Conservation (phyloP, 2,329 filamentous ascomycete species). For the Pseudogymnoascus sp. region DNA sequence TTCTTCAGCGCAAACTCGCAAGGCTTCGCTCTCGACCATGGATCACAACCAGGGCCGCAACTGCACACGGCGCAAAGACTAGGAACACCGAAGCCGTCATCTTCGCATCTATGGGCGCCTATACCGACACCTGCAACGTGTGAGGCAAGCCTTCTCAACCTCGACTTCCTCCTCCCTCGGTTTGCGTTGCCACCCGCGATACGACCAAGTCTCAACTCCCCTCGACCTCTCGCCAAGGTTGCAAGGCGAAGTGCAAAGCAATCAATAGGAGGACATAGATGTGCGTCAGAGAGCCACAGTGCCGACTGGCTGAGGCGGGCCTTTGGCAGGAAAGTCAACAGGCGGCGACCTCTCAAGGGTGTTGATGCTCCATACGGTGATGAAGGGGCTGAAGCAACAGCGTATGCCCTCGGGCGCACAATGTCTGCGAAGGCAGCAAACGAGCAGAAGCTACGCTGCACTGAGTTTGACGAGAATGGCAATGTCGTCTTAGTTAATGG, state of each 20-base stretch:
- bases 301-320: conserved; percentile 6
- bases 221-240: background rate
- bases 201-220: background rate
- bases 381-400: conserved; percentile 50
- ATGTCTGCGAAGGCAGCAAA: conserved; percentile 69
- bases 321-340: conserved; percentile 10
- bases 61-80: conserved; percentile 10
- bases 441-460: conserved; percentile 82
- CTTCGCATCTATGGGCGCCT: conserved; percentile 19
- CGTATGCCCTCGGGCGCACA: conserved; percentile 63
- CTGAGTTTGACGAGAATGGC: conserved; percentile 87
- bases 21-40: conserved; percentile 24
- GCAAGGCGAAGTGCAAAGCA: conserved; percentile 10
- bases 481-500: conserved; percentile 88
- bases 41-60: conserved; percentile 16
- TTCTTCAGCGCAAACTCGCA: conserved; percentile 40
- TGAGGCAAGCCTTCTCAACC: conserved; percentile 22
- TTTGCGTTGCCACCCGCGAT: conserved; percentile 2
- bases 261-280: conserved; percentile 15
- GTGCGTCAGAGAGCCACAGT: conserved; percentile 16
- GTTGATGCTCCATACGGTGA: conserved; percentile 53
- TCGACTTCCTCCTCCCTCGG: conserved; percentile 24
- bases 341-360: conserved; percentile 38
- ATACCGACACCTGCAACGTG: conserved; percentile 16
- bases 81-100: conserved; percentile 14